These are phyloP conservation scores for Pyrenochaeta sp. DNA, from an alignment of 2,329 filamentous ascomycete species.

Conservation along the genomic window DNA sequence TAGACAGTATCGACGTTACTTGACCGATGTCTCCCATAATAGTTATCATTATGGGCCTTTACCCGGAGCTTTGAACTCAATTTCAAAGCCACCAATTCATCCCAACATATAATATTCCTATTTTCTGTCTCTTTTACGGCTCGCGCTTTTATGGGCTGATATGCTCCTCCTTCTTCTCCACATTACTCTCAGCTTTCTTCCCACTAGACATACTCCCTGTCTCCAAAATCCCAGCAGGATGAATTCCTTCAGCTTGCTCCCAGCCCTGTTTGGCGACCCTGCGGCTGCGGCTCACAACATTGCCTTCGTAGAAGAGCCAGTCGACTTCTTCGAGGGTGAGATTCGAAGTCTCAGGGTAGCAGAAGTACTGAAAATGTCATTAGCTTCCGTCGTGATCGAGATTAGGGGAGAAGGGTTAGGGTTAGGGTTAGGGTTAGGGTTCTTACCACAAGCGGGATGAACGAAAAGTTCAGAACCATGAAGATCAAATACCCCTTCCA, in stretches of 20 bases:
- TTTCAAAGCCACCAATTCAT: too few species aligned
- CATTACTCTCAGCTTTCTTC: constrained; percentile 10
- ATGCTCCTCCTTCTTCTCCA: not conserved
- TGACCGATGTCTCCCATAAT: too few species aligned
- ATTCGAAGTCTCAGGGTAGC: constrained; percentile 48
- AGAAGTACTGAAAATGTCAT: constrained; percentile 50
- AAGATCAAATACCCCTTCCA: constrained; percentile 65
- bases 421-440: not conserved
- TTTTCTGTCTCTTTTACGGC: too few species aligned
- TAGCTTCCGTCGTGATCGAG: not conserved
- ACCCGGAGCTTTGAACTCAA: too few species aligned
- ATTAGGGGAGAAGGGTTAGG: not conserved
- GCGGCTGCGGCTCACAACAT: constrained; percentile 32
- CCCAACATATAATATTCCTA: too few species aligned
- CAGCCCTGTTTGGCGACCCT: constrained; percentile 37
- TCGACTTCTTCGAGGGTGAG: constrained; percentile 49
- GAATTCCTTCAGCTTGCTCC: constrained; percentile 24
- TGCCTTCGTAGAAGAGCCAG: constrained; percentile 43
- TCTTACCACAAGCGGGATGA: constrained; percentile 53
- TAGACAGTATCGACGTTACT: too few species aligned
- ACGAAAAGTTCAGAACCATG: constrained; percentile 58
- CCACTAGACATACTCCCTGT: constrained; percentile 18
- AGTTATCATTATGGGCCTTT: too few species aligned
- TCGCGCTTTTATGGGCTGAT: not conserved
- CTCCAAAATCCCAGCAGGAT: constrained; percentile 17